Evolutionary conservation across 2,329 filamentous ascomycete genomes (phyloP), one percentile per base, ranked within the genome.

Genomic region (Trichoderma sp.): DNA sequence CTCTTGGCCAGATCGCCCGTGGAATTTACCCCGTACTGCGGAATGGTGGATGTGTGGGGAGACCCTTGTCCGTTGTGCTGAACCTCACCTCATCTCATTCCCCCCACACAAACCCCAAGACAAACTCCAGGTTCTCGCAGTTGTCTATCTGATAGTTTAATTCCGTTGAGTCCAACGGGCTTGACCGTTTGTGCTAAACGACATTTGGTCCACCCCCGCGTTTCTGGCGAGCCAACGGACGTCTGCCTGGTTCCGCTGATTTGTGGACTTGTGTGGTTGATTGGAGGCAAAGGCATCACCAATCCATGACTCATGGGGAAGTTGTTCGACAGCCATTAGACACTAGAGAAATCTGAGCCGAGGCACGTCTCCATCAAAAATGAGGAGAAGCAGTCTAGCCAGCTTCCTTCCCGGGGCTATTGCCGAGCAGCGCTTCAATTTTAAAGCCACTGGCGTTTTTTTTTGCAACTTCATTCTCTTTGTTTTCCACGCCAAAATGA

Each of bases 291-390:
- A 1, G 12, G 4, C 12, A 47, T 69, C 26, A 36, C 65, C 30
- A 58, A 60, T 28, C 34, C 53, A 69, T 69, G 56, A 61, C 65
- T 69, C 56, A 51, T 69, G 56, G 30, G 56, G 36, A 69, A 61
- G 53, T 15, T 60, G 65, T 68, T 26, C 28, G 15, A 24, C 9
- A 69, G 26, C 65, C 21, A 60, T 36, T 14, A 69, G 26, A 51
- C 63, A 39, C 47, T 28, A 56, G 34, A 57, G 6, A 39, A 43
- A 60, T n/a, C 12, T 34, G n/a, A 47, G 36, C 65, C 65, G 56
- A 60, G 65, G 65, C 65, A 69, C n/a, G 36, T 5, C 28, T 60
- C 65, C 36, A 30, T 69, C 39, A 39, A 9, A 60, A 67, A 61
- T 60, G 65, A 69, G 65, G 65, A 60, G 56, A 47, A 69, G 56